phyloP scores from a whole-genome alignment of 176 grass and related monocot genomes.

The Dactylis glomerata region DNA sequence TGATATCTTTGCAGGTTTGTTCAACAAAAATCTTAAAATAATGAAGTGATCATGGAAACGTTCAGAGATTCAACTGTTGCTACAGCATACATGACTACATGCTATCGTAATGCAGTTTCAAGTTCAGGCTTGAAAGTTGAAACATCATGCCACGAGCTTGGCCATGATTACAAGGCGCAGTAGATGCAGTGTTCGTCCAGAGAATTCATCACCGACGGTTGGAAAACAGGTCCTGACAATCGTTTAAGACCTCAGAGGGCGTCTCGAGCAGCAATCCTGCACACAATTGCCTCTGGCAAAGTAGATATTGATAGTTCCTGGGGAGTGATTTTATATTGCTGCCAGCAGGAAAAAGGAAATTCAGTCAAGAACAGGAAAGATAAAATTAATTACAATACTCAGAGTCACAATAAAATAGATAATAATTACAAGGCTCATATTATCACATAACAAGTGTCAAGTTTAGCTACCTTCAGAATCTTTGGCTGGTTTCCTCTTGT shows the following conservation, averaged over 20 bases:
- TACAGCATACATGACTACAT: background rate
- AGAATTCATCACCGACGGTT: background rate
- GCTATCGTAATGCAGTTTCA: background rate
- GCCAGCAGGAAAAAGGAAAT: slow-evolving; percentile 9
- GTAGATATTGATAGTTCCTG: slow-evolving; percentile 79
- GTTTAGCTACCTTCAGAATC: slow-evolving; percentile 66
- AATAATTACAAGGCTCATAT: background rate
- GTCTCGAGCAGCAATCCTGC: slow-evolving; percentile 76
- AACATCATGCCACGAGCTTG: background rate
- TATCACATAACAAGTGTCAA: background rate
- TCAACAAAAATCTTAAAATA: background rate
- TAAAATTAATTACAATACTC: background rate
- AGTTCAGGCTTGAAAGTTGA: background rate
- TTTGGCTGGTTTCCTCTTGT: slow-evolving; percentile 57
- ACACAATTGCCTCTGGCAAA: slow-evolving; percentile 59
- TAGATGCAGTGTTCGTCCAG: background rate
- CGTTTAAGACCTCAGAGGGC: slow-evolving; percentile 36
- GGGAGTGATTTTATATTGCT: slow-evolving; percentile 82
- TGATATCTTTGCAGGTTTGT: background rate
- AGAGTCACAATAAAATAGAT: background rate
- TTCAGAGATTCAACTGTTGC: background rate
- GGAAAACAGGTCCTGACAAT: background rate
- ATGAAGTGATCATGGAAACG: background rate
- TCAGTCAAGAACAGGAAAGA: background rate
- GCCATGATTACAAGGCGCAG: background rate